Base-by-base conservation (phyloP, 164 flowering plant genomes). In the Santalum album region DNA sequence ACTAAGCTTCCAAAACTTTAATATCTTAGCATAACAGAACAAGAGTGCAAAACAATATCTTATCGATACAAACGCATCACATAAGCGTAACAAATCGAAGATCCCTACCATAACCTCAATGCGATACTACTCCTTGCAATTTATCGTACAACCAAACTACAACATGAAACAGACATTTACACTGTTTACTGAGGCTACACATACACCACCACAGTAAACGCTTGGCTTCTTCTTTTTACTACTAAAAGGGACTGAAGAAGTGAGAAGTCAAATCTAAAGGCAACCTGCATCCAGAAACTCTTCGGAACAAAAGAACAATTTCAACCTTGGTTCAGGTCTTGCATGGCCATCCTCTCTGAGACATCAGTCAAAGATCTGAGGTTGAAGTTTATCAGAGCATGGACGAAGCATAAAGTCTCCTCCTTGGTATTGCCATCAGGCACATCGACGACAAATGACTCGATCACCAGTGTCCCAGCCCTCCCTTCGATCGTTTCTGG, bases 371-470 rank as follows among this genome's bases (percentile, higher is more conserved):
- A 50, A 0, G 82, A 76, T 55, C 75, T 78, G 60, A 78, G 85
- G 64, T 78, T 80, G 72, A 79, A 78, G 53, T 68, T 62, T 63
- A 83, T 78, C 40, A 78, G 52, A 17, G 86, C 78, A 54, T 70
- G 56, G 3, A 78, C 82, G 53, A 80, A 83, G 74, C 65, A 78
- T 57, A 76, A 67, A 18, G 88, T 80, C 36, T 82, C 88, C 20
- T 77, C 84, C 56, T 63, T 67, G 35, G 83, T 82, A 73, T 78
- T 82, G 3, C 85, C 85, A 1, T 78, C 76, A 15, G 83, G 88
- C 20, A 80, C 77, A 56, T 80, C 88, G 36, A 82, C 83, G 19
- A 76, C 76, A 55, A 80, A 82, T 42, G 88, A 82, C 65, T 82
- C 88, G 7, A 78, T 69, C 35, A 80, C 85, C 49, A 80, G 45